These are phyloP conservation scores for Zostera marina DNA, from an alignment of 116 monocot species.

Conservation along the genomic window DNA sequence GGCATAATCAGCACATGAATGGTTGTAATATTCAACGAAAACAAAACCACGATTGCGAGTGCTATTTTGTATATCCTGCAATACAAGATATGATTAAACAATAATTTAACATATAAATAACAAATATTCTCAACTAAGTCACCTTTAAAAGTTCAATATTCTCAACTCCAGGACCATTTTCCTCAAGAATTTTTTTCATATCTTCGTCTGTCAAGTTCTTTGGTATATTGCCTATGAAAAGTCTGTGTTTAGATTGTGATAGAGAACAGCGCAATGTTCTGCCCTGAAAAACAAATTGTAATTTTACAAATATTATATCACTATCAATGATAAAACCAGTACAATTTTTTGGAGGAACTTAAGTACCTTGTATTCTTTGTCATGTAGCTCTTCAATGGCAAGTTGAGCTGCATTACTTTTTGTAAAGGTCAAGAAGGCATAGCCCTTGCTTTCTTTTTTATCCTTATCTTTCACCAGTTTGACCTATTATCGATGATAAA, in stretches of 20 bases:
- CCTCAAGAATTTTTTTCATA: constrained; percentile 57
- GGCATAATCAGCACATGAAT: constrained; percentile 95
- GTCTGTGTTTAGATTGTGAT: constrained; percentile 82
- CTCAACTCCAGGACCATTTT: constrained; percentile 79
- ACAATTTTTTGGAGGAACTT: background rate
- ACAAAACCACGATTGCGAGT: constrained; percentile 89
- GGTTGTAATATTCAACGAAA: constrained; percentile 96
- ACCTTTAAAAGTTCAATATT: constrained; percentile 92
- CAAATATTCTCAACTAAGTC: background rate
- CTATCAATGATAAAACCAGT: background rate
- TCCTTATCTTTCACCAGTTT: constrained; percentile 80
- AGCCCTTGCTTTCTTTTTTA: constrained; percentile 80
- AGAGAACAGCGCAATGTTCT: constrained; percentile 82
- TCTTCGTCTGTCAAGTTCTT: constrained; percentile 87
- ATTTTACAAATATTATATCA: background rate
- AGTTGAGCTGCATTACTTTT: constrained; percentile 62
- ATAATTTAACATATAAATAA: background rate
- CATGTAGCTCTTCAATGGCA: constrained; percentile 79
- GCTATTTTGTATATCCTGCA: constrained; percentile 81
- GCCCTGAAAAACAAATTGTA: constrained; percentile 36
- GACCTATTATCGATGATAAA: constrained; percentile 25
- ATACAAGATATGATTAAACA: background rate
- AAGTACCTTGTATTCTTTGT: constrained; percentile 81
- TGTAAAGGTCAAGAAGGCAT: constrained; percentile 73
- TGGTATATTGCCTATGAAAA: constrained; percentile 94